Evolutionary conservation across 2,329 filamentous ascomycete genomes (phyloP).

Genomic region (Aspergillaceae sp.): DNA sequence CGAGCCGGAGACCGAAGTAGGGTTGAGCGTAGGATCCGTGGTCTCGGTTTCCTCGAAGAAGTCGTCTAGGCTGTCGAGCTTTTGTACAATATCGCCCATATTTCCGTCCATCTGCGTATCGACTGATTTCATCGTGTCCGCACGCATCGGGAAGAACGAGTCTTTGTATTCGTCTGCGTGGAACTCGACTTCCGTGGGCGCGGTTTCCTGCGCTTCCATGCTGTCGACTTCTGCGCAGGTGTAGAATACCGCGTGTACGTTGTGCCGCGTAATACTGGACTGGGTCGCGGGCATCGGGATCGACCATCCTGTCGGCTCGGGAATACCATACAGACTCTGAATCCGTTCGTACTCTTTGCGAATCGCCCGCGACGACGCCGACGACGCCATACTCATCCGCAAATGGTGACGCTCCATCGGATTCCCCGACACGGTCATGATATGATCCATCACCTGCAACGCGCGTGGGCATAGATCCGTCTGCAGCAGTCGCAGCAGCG

Average conservation of each 20-base stretch:
- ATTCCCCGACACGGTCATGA: constrained; percentile 86
- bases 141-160: constrained; percentile 68
- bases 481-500: constrained; percentile 76
- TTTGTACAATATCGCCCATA: constrained; percentile 73
- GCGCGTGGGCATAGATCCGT: constrained; percentile 92
- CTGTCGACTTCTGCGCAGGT: constrained; percentile 66
- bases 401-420: constrained; percentile 91
- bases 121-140: constrained; percentile 89
- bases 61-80: constrained; percentile 69
- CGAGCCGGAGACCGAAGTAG: constrained; percentile 18
- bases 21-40: constrained; percentile 47
- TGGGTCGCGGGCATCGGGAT: constrained; percentile 88
- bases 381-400: constrained; percentile 92
- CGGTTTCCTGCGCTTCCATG: constrained; percentile 51
- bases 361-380: constrained; percentile 69
- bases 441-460: constrained; percentile 81
- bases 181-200: constrained; percentile 85
- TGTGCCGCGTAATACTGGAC: constrained; percentile 74
- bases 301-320: constrained; percentile 91
- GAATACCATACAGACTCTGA: constrained; percentile 91
- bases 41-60: constrained; percentile 64
- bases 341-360: constrained; percentile 93
- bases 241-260: constrained; percentile 94
- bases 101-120: constrained; percentile 54
- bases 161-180: constrained; percentile 78